Evolutionary conservation across 768 basidiomycete genomes (phyloP).

Genomic region (Tricholoma saponaceum): DNA sequence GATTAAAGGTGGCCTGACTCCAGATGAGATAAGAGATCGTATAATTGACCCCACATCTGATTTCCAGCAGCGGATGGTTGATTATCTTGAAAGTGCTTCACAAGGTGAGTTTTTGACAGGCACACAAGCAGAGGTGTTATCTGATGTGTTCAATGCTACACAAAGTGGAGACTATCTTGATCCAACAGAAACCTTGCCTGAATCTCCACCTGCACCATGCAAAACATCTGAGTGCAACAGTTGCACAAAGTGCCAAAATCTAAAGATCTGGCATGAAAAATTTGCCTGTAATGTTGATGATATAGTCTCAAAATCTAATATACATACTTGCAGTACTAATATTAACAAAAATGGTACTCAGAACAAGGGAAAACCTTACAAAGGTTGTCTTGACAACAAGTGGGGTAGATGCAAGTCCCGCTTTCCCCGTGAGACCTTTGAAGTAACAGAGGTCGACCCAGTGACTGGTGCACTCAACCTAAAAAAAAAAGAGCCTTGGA

Average conservation of each 20-base stretch:
- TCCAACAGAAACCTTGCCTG: slow-evolving; percentile 21
- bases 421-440: slow-evolving; percentile 28
- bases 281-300: slow-evolving; percentile 23
- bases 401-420: slow-evolving; percentile 27
- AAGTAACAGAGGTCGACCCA: slow-evolving; percentile 20
- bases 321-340: slow-evolving; percentile 20
- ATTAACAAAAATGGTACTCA: slow-evolving; percentile 11
- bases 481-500: slow-evolving; percentile 29
- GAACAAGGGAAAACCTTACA: slow-evolving; percentile 4
- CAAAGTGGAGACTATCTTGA: slow-evolving; percentile 21
- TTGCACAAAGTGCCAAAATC: slow-evolving; percentile 14
- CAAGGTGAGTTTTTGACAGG: slow-evolving; percentile 6
- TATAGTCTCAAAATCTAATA: slow-evolving; percentile 23
- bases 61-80: slow-evolving; percentile 5
- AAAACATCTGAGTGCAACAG: slow-evolving; percentile 5
- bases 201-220: slow-evolving; percentile 13
- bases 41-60: slow-evolving; percentile 8
- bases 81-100: slow-evolving; percentile 4
- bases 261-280: slow-evolving; percentile 10
- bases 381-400: slow-evolving; percentile 23
- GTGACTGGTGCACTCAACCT: slow-evolving; percentile 24
- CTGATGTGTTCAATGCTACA: slow-evolving; percentile 3
- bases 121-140: neutral
- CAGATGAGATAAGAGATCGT: slow-evolving; percentile 21
- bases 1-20: slow-evolving; percentile 23